phyloP scores from a whole-genome alignment of 768 basidiomycete species.

The Suillus plorans region DNA sequence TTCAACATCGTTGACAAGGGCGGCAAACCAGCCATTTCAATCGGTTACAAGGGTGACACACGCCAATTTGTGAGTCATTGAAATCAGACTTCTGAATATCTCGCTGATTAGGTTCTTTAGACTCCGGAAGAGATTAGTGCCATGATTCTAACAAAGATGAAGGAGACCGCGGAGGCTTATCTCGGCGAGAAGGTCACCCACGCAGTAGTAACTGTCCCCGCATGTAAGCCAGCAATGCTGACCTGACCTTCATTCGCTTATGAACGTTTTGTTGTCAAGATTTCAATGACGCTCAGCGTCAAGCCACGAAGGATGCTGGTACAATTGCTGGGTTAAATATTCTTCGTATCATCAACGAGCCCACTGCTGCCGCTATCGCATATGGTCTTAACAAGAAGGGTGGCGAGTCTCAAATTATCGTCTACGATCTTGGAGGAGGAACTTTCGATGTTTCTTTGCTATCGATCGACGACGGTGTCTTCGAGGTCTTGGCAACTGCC shows the following conservation, averaged over 20 bases:
- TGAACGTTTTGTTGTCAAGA: constrained; percentile 51
- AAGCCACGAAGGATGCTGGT: constrained; percentile 98
- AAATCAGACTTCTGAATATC: not conserved
- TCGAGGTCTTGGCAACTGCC: constrained; percentile 86
- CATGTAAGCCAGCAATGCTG: constrained; percentile 50
- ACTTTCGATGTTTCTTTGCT: constrained; percentile 98
- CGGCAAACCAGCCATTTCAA: constrained; percentile 78
- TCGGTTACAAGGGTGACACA: constrained; percentile 74
- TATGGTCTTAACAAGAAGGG: constrained; percentile 97
- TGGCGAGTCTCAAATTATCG: constrained; percentile 93
- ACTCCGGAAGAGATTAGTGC: constrained; percentile 93
- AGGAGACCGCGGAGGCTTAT: constrained; percentile 98
- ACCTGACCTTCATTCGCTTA: not conserved
- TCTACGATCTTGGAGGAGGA: constrained; percentile 98
- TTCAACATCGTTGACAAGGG: constrained; percentile 78
- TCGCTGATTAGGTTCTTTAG: constrained; percentile 36
- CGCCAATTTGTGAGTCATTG: constrained; percentile 74
- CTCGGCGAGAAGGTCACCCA: constrained; percentile 95
- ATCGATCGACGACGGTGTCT: constrained; percentile 91
- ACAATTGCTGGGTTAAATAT: constrained; percentile 92
- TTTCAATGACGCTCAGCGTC: constrained; percentile 99
- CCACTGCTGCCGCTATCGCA: constrained; percentile 95
- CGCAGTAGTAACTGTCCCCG: constrained; percentile 97
- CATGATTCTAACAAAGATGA: constrained; percentile 97
- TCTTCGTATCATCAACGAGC: constrained; percentile 97